Evolutionary conservation across 176 grass and related monocot genomes (phyloP).

Genomic region (Aegilops longissima): DNA sequence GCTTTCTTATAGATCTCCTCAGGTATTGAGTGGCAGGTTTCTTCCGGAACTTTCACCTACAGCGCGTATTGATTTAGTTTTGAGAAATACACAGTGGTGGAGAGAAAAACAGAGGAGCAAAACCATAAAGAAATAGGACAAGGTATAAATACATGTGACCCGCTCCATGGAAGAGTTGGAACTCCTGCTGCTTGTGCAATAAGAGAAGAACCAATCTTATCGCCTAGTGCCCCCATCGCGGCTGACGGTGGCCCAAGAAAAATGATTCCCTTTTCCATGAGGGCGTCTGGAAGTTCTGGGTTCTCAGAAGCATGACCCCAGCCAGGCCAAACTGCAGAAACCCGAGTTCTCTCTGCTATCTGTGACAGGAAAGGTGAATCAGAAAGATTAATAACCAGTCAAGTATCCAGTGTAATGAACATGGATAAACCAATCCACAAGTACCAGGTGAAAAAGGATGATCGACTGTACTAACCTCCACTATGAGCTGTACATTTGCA

Average conservation of each 20-base stretch:
- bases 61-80: constrained; percentile 14
- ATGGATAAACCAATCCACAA: not conserved
- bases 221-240: constrained; percentile 85
- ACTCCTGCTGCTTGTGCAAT: constrained; percentile 98
- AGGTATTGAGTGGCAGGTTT: constrained; percentile 79
- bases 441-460: not conserved
- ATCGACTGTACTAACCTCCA: constrained; percentile 70
- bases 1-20: constrained; percentile 90
- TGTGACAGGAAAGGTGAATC: constrained; percentile 18
- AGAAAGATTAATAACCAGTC: constrained; percentile 20
- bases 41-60: constrained; percentile 73
- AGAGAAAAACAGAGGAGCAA: constrained; percentile 12
- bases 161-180: constrained; percentile 98
- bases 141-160: constrained; percentile 84
- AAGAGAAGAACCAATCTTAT: constrained; percentile 99
- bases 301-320: constrained; percentile 99
- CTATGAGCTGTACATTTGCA: constrained; percentile 96
- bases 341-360: constrained; percentile 93
- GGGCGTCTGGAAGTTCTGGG: constrained; percentile 88
- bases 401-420: not conserved
- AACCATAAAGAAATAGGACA: constrained; percentile 34
- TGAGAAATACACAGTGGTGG: not conserved
- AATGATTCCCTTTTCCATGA: constrained; percentile 78
- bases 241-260: constrained; percentile 93
- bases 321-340: constrained; percentile 98